phyloP scores from a whole-genome alignment of 2,329 filamentous ascomycete species.

The Rhexocercosporidium sp. region DNA sequence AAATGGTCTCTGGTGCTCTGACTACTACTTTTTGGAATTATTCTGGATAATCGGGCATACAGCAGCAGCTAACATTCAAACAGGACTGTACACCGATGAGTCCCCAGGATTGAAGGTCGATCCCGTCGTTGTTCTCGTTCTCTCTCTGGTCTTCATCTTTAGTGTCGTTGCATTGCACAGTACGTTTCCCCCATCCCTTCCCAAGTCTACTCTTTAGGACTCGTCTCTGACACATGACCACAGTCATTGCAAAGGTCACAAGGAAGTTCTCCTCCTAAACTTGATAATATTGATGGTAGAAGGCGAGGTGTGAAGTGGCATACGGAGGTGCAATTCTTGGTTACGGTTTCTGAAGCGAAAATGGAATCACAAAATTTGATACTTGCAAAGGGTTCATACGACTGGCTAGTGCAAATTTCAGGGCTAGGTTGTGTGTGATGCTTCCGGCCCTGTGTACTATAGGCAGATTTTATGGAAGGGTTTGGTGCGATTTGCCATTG shows the following conservation, averaged over 20 bases:
- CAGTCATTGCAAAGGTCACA: constrained; percentile 95
- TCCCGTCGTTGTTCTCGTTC: constrained; percentile 93
- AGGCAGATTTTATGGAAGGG: constrained; percentile 16
- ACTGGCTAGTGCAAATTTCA: constrained; percentile 6
- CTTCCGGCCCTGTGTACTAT: constrained; percentile 16
- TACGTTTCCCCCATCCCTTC: constrained; percentile 56
- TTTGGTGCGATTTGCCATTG: constrained; percentile 3
- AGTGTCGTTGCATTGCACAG: constrained; percentile 96
- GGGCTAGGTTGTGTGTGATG: constrained; percentile 5
- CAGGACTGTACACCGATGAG: constrained; percentile 96
- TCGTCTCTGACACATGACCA: neutral
- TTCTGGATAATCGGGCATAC: neutral
- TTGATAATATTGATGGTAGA: neutral
- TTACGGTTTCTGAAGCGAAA: neutral
- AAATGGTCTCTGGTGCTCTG: too few species aligned
- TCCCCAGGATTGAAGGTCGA: constrained; percentile 97
- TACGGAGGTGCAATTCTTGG: neutral
- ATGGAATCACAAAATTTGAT: constrained; percentile 16
- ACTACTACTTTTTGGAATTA: too few species aligned
- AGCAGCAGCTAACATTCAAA: neutral
- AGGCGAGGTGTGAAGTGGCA: neutral
- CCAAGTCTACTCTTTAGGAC: constrained; percentile 5
- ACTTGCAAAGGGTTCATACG: constrained; percentile 20
- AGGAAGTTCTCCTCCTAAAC: constrained; percentile 71
- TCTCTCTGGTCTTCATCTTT: constrained; percentile 98